Evolutionary conservation across 2,329 filamentous ascomycete species (phyloP).

Genomic region (Coleophoma crateriformis): DNA sequence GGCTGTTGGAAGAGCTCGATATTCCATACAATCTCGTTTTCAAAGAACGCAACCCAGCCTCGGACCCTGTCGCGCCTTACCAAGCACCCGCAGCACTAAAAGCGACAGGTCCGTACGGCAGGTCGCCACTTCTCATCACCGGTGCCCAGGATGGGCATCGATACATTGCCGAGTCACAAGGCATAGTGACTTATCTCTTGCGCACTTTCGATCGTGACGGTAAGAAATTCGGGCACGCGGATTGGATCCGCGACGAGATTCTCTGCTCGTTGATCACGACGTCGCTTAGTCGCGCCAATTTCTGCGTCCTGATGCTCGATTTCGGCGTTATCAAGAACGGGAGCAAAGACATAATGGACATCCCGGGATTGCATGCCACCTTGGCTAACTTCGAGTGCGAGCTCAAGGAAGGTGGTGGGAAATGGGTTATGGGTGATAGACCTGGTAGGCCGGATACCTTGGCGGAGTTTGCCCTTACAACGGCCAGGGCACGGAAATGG

Average conservation of each 20-base stretch:
- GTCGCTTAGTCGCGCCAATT: background rate
- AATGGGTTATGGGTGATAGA: background rate
- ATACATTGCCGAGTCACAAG: constrained; percentile 45
- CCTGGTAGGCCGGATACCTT: background rate
- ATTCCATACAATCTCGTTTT: constrained; percentile 44
- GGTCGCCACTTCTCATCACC: constrained; percentile 51
- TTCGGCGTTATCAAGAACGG: background rate
- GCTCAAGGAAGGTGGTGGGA: background rate
- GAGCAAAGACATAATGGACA: background rate
- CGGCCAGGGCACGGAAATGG: background rate
- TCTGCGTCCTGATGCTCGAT: background rate
- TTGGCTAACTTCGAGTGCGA: background rate
- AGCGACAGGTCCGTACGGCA: constrained; percentile 42
- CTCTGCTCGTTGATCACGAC: background rate
- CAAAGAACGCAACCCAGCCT: constrained; percentile 31
- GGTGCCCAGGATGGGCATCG: constrained; percentile 37
- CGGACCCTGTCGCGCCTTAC: constrained; percentile 20
- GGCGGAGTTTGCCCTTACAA: background rate
- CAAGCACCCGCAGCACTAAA: constrained; percentile 32
- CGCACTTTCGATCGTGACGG: background rate
- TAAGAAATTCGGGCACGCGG: background rate
- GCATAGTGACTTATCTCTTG: background rate
- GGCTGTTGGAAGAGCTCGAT: constrained; percentile 59
- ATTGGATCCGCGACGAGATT: background rate
- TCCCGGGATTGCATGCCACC: background rate